Evolutionary conservation across 345 rosid species (phyloP).

Genomic region (Arabis hirsuta): DNA sequence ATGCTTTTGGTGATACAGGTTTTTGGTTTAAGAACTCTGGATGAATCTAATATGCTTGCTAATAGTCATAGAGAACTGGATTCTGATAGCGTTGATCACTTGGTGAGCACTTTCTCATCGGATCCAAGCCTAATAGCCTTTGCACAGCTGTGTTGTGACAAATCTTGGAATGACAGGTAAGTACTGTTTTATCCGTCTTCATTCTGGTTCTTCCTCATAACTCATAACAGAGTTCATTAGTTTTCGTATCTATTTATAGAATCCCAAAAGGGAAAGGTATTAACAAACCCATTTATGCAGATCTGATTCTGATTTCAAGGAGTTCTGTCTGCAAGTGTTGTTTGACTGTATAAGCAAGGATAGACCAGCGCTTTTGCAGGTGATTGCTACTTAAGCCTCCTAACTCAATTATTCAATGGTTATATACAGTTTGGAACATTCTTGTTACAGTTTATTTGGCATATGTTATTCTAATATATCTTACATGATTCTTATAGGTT

Average conservation of each 20-base stretch:
- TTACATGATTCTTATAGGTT: conserved; percentile 54
- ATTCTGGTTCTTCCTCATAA: conserved; percentile 11
- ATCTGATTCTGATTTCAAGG: conserved; percentile 83
- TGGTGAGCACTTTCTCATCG: conserved; percentile 93
- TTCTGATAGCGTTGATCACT: conserved; percentile 75
- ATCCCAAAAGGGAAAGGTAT: neutral
- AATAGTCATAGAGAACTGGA: conserved; percentile 50
- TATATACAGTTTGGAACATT: neutral
- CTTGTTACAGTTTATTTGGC: conserved; percentile 19
- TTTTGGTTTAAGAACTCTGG: conserved; percentile 68
- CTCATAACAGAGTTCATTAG: conserved; percentile 8
- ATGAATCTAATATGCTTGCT: conserved; percentile 45
- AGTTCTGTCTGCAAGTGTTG: conserved; percentile 92
- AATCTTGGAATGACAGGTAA: conserved; percentile 84
- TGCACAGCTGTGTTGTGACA: conserved; percentile 87
- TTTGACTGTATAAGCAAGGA: conserved; percentile 98
- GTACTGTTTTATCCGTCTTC: conserved; percentile 23
- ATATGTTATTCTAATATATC: conserved; percentile 18
- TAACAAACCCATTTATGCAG: conserved; percentile 54
- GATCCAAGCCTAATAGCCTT: conserved; percentile 96
- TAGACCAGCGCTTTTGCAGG: conserved; percentile 95
- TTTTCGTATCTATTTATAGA: conserved; percentile 8
- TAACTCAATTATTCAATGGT: conserved; percentile 5
- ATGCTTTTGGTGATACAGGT: conserved; percentile 56
- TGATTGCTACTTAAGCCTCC: conserved; percentile 40